These are phyloP conservation scores for Tillandsia fasciculata DNA, from an alignment of 176 grass and related monocot genomes.

Conservation along the genomic window DNA sequence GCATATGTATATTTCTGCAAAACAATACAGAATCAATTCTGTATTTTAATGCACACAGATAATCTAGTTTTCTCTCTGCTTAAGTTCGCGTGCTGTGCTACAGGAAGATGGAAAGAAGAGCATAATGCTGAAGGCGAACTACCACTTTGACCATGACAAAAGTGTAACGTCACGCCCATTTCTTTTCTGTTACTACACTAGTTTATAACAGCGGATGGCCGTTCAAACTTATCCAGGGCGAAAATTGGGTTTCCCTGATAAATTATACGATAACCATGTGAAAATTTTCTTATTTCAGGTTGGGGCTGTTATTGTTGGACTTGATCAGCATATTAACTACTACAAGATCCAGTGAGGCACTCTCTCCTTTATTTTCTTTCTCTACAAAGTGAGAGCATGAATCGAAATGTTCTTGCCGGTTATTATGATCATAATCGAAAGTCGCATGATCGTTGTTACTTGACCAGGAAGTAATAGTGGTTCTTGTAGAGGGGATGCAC, in stretches of 20 bases:
- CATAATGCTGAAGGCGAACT: constrained; percentile 58
- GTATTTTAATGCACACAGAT: background rate
- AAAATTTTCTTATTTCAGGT: constrained; percentile 50
- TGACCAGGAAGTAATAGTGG: background rate
- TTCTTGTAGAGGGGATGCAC: background rate
- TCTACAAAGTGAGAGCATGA: constrained; percentile 5
- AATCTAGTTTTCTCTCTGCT: background rate
- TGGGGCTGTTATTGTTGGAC: constrained; percentile 84
- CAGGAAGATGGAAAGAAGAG: constrained; percentile 83
- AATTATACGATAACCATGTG: constrained; percentile 3
- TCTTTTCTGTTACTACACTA: background rate
- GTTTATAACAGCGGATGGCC: too few species aligned
- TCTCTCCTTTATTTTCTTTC: constrained; percentile 16
- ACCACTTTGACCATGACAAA: constrained; percentile 80
- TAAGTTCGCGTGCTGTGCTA: constrained; percentile 21
- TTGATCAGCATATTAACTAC: constrained; percentile 95
- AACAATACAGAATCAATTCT: background rate
- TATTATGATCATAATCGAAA: background rate
- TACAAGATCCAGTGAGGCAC: constrained; percentile 82
- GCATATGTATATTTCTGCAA: too few species aligned
- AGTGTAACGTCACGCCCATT: constrained; percentile 38
- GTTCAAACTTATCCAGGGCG: background rate
- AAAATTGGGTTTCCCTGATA: background rate
- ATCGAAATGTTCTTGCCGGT: background rate
- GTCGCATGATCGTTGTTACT: background rate